These are phyloP conservation scores for Suhomyces panamericanus DNA, from an alignment of 1,139 yeast genomes.

Conservation along the genomic window DNA sequence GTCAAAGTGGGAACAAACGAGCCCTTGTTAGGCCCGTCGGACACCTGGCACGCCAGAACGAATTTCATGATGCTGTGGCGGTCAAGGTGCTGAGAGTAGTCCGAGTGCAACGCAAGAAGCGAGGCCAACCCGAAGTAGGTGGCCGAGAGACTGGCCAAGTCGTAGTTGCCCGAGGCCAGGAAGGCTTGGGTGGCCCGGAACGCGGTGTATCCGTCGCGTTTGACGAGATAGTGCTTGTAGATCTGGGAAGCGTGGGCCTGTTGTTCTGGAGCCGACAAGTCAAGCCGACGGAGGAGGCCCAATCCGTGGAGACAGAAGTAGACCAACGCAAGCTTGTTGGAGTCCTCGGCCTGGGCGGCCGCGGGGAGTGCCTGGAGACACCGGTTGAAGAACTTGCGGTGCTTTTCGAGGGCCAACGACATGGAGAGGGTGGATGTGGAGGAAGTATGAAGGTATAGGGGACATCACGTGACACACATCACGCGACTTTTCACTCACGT, in stretches of 20 bases:
- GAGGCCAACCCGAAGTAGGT: conserved; percentile 65
- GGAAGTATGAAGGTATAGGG: not conserved
- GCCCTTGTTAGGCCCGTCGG: conserved; percentile 58
- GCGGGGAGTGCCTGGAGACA: conserved; percentile 54
- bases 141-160: conserved; percentile 63
- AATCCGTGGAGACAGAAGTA: conserved; percentile 70
- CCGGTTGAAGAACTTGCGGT: conserved; percentile 50
- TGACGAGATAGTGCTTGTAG: conserved; percentile 44
- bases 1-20: conserved; percentile 30
- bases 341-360: conserved; percentile 56
- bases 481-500: not conserved
- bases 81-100: conserved; percentile 39
- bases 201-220: conserved; percentile 34
- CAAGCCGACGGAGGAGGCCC: conserved; percentile 46
- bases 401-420: conserved; percentile 27
- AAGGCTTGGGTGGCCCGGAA: conserved; percentile 21
- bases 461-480: not conserved
- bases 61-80: conserved; percentile 49
- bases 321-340: conserved; percentile 62
- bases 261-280: conserved; percentile 27
- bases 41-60: conserved; percentile 53
- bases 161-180: conserved; percentile 56
- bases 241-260: conserved; percentile 45
- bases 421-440: not conserved
- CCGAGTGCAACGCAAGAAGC: conserved; percentile 49